Conservation (phyloP, 257 asterid genomes). For the Ajuga chamaepitys region DNA sequence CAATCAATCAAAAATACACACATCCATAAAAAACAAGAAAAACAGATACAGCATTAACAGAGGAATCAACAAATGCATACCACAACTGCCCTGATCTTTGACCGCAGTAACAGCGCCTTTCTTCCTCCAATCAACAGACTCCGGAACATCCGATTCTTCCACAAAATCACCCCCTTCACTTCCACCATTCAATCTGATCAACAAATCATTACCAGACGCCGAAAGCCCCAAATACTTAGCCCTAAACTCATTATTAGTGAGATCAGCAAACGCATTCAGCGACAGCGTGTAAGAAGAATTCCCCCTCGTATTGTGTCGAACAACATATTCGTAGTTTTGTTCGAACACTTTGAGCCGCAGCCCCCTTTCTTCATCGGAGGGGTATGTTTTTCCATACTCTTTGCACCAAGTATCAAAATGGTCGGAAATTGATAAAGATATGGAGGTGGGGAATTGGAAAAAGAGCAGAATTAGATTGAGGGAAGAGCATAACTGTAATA, state of each 20-base stretch:
- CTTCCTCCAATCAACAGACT: slow-evolving; percentile 78
- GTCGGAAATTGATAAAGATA: slow-evolving; percentile 45
- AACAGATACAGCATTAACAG: not conserved
- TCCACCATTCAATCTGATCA: slow-evolving; percentile 55
- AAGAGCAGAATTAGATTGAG: slow-evolving; percentile 28
- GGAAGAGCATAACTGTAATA: slow-evolving; percentile 19
- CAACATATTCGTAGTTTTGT: slow-evolving; percentile 47
- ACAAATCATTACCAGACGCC: slow-evolving; percentile 29
- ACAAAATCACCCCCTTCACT: slow-evolving; percentile 22
- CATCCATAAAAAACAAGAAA: not conserved
- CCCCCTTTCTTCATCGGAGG: slow-evolving; percentile 60
- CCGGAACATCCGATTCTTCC: slow-evolving; percentile 40
- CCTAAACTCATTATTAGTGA: slow-evolving; percentile 75
- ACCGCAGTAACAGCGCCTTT: slow-evolving; percentile 84
- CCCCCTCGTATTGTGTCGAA: slow-evolving; percentile 37
- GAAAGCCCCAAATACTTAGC: slow-evolving; percentile 66
- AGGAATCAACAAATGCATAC: slow-evolving; percentile 29
- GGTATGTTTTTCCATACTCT: slow-evolving; percentile 55
- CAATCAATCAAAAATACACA: not conserved
- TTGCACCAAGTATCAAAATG: slow-evolving; percentile 70
- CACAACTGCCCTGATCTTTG: slow-evolving; percentile 90
- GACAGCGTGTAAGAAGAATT: slow-evolving; percentile 60
- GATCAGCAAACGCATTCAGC: slow-evolving; percentile 87
- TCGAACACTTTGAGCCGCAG: slow-evolving; percentile 50
- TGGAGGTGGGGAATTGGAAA: slow-evolving; percentile 24